Evolutionary conservation across 2,329 filamentous ascomycete species (phyloP), one percentile per base, ranked within the genome.

Genomic region (Byssochlamys sp.): DNA sequence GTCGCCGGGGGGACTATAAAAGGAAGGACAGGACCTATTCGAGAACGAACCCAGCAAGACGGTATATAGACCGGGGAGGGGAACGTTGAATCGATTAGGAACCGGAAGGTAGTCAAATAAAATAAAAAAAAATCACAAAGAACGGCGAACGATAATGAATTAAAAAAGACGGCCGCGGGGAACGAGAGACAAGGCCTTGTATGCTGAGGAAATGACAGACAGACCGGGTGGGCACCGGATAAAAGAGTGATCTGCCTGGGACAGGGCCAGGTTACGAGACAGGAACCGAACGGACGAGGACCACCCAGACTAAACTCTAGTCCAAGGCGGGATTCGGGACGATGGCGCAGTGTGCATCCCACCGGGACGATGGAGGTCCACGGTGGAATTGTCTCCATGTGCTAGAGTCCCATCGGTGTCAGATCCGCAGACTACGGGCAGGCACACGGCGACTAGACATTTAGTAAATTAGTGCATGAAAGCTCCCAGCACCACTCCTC

Each of bases 11-110:
- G 29, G 50, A 49, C 31, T 54, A 56, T 55, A 55, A 63, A 70
- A 69, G 61, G 70, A 73, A 71, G 64, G 71, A 71, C 67, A 72
- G 69, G 70, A 66, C 65, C 66, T 62, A 59, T 59, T 61, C 58
- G 65, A 65, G 54, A 31, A 58, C 63, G 57, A 63, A 59, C 63
- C 61, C 60, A 64, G 61, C 59, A 57, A 61, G 54, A 57, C 19
- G 39, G 14, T 45, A 56, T 28, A 31, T 31, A 31, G 24, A 57
- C 29, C 19, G 29, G 31, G 55, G 27, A 57, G 61, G 27, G 58
- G 61, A 55, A 60, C 56, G 60, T 56, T 57, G 57, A 62, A 31
- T 54, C 58, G 58, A 60, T 60, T 63, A 61, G 65, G 65, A 66
- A 64, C 64, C 65, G 66, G 67, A 63, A 62, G 29, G 59, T 61